These are phyloP conservation scores for Corinectria fuckeliana DNA, from an alignment of 2,329 filamentous ascomycete species.

Conservation along the genomic window DNA sequence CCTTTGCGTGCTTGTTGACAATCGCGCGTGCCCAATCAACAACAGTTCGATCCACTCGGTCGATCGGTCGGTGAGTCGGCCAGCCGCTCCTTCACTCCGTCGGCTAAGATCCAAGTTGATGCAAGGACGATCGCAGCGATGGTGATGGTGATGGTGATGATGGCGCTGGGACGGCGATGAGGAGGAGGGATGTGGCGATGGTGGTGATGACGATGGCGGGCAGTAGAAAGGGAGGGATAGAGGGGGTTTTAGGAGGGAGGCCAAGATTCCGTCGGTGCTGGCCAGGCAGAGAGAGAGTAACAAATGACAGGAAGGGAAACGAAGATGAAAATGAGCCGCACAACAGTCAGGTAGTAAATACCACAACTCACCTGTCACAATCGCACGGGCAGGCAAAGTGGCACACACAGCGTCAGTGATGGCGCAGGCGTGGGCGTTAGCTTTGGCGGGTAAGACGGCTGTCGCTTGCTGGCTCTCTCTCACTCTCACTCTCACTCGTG, in stretches of 20 bases:
- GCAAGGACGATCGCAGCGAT: not conserved
- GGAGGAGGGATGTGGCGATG: not conserved
- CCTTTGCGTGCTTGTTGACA: slow-evolving; percentile 14
- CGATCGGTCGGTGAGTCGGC: not conserved
- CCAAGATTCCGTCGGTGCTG: not conserved
- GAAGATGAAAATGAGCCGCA: slow-evolving; percentile 7
- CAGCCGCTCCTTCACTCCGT: slow-evolving; percentile 3
- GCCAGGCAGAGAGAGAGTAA: not conserved
- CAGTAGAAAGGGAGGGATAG: not conserved
- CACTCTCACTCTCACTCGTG: not conserved
- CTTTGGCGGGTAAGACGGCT: not conserved
- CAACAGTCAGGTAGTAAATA: slow-evolving; percentile 16
- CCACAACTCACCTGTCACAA: slow-evolving; percentile 34
- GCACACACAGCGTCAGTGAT: not conserved
- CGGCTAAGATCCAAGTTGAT: slow-evolving; percentile 5
- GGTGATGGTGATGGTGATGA: not conserved
- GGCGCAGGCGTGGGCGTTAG: not conserved
- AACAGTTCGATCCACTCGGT: slow-evolving; percentile 13
- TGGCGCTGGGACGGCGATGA: not conserved
- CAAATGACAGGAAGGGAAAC: slow-evolving; percentile 9
- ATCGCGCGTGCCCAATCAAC: slow-evolving; percentile 15
- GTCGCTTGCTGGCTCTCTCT: not conserved
- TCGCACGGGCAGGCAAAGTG: not conserved
- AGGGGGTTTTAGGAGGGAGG: not conserved
- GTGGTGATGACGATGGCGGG: not conserved